Base-by-base conservation (phyloP, 148 eudicot genomes). In the Euryodendron excelsum region DNA sequence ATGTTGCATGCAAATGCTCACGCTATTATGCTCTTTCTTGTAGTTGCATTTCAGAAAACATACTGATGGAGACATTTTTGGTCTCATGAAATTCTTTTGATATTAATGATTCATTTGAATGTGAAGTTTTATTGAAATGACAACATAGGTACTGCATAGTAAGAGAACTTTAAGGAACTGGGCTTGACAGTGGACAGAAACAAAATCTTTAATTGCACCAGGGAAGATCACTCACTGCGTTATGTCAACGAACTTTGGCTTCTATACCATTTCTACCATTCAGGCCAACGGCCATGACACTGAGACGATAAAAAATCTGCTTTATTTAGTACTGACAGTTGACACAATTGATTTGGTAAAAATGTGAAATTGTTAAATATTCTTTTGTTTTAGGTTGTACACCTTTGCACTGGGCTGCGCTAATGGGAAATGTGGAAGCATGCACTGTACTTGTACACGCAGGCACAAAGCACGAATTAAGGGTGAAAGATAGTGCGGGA, bases 371-470 rank as follows among this genome's bases (percentile, higher is more conserved):
- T 79, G 21, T 75, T n/a, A 69, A 5, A 65, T 58, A 5, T 84
- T 62, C 77, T 63, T 36, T n/a, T n/a, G 65, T 83, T 25, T 61
- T 79, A 94, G 98, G 98, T 71, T 94, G 97, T 77, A 92, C 98
- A 34, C 93, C 98, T 73, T 86, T 94, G 84, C 98, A 94, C 79
- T 94, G 97, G 97, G 97, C 98, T 76, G 94, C 88, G 61, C 65
- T 90, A 66, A 87, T 88, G 75, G 98, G 97, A 82, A 80, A 92
- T 80, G 61, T 85, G 45, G 98, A 94, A 85, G 90, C 91, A 69
- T 92, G 97, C 78, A 86, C 87, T 84, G 88, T 94, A 82, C 90
- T 94, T 72, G 94, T 90, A 62, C 97, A 89, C 61, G 86, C 97
- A 44, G 97, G 98, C 79, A 87, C 91, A 84, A 90, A 90, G 79